Evolutionary conservation across 169 alveolate genomes (phyloP), one percentile per base, ranked within the genome.

Genomic region (Neospora caninum): DNA sequence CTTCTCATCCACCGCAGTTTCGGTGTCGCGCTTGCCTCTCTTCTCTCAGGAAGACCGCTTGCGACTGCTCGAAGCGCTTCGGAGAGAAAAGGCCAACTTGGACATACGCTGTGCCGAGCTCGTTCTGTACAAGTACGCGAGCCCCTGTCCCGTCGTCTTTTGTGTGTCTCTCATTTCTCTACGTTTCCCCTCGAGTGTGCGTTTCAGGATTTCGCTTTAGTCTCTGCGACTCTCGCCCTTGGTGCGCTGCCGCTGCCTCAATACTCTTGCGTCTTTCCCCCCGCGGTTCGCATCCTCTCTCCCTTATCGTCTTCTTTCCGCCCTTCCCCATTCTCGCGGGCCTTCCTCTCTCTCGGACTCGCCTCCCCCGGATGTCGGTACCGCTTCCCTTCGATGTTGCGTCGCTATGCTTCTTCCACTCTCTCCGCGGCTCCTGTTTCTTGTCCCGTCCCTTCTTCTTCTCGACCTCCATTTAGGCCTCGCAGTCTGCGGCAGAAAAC

Each of bases 11-110:
- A 10, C 20, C 20, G 4, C 73, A 1, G 7, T 9, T 27, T 7
- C 20, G 7, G 16, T 6, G 16, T 7, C 73, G 73, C 34, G 25
- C n/a, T 64, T 22, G 73, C n/a, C n/a, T 27, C 34, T 64, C n/a
- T 64, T 64, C 1, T 64, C 89, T 1, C 89, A 82, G 89, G 89
- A 82, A 43, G 89, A 82, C 36, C 89, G 89, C 31, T 0, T 82
- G 31, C 89, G 89, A 0, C 89, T 82, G 67, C 67, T 82, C 36
- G 89, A 82, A 31, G 89, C 89, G 20, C 42, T 82, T 22, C 54
- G 89, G 22, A 13, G 89, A 41, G 89, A 82, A 27, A 36, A 41
- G 67, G 89, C 89, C 36, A 82, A 38, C 67, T 36, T 82, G 36
- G 89, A 82, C 38, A 4, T 82, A 1, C 58, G 89, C 38, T 9